These are phyloP conservation scores for Ceratonia siliqua DNA, from an alignment of 306 rosid species.

Conservation along the genomic window DNA sequence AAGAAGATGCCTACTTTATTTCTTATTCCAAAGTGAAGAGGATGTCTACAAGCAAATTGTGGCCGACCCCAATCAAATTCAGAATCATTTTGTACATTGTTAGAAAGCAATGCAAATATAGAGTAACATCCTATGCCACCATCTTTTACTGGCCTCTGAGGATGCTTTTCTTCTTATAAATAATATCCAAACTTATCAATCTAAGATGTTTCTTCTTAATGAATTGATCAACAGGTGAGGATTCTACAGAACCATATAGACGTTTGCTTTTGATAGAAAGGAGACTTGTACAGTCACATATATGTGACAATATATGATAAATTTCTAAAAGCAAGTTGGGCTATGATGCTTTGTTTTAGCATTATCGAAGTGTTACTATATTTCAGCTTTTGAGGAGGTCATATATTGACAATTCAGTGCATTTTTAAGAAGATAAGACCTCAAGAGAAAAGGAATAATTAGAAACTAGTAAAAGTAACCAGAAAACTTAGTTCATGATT, in stretches of 20 bases:
- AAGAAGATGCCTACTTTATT: conserved; percentile 2
- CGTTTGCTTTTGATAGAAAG: neutral
- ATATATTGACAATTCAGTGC: neutral
- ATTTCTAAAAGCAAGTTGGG: too few relatives aligned
- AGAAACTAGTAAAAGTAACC: conserved; percentile 19
- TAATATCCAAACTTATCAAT: neutral
- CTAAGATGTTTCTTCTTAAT: conserved; percentile 24
- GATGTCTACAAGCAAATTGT: neutral
- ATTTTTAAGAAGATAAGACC: conserved; percentile 11
- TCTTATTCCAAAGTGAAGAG: neutral
- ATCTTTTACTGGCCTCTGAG: conserved; percentile 4
- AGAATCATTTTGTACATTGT: neutral
- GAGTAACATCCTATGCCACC: neutral
- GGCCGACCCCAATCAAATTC: neutral
- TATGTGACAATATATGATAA: neutral
- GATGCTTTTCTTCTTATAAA: neutral
- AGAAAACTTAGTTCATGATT: neutral
- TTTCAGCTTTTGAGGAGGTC: conserved; percentile 12
- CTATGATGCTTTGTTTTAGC: neutral
- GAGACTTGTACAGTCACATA: conserved; percentile 1
- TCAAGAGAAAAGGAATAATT: neutral
- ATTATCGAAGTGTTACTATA: neutral
- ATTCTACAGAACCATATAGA: conserved; percentile 10
- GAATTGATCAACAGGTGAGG: conserved; percentile 22
- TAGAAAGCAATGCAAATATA: neutral